Conservation (phyloP, 495 filamentous ascomycete genomes). For the Acidiella bohemica region DNA sequence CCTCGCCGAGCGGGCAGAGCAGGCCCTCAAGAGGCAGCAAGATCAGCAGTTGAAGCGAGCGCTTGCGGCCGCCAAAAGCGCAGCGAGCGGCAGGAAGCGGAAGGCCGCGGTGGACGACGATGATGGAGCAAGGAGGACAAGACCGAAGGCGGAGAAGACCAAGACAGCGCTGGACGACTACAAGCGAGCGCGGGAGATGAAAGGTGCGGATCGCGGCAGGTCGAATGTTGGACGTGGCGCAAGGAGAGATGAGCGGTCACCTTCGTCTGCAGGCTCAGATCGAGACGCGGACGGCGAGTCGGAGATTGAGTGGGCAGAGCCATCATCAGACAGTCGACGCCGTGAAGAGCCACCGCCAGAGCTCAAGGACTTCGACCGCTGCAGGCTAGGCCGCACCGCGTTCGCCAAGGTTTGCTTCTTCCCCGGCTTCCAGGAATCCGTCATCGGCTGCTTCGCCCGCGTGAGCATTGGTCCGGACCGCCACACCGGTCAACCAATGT, state of each 20-base stretch:
- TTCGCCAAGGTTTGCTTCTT: constrained; percentile 82
- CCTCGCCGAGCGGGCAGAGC: constrained; percentile 73
- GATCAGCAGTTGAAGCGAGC: constrained; percentile 73
- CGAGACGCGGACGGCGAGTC: constrained; percentile 64
- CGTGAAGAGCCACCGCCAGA: constrained; percentile 50
- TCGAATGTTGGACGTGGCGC: constrained; percentile 1
- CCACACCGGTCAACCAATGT: constrained; percentile 54
- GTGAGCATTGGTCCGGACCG: constrained; percentile 63
- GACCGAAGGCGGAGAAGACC: constrained; percentile 52
- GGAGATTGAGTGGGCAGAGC: constrained; percentile 61
- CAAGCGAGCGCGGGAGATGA: constrained; percentile 73
- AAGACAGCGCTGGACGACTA: constrained; percentile 52
- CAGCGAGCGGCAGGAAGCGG: constrained; percentile 61
- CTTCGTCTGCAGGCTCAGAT: constrained; percentile 33
- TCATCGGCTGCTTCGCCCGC: constrained; percentile 66
- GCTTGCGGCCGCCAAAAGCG: constrained; percentile 53
- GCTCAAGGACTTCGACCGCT: constrained; percentile 67
- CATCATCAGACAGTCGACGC: constrained; percentile 31
- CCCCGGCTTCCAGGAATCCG: constrained; percentile 69
- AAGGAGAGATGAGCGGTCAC: constrained; percentile 32
- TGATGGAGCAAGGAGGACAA: constrained; percentile 59
- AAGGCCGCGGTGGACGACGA: constrained; percentile 61
- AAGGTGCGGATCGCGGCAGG: constrained; percentile 49
- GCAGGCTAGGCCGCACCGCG: constrained; percentile 64
- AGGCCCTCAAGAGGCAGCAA: constrained; percentile 66